A percentile compares a stretch with the other conserved stretches of the same genome.
Conservation (phyloP, 1,139 yeast species). For the Spathaspora sp. region DNA sequence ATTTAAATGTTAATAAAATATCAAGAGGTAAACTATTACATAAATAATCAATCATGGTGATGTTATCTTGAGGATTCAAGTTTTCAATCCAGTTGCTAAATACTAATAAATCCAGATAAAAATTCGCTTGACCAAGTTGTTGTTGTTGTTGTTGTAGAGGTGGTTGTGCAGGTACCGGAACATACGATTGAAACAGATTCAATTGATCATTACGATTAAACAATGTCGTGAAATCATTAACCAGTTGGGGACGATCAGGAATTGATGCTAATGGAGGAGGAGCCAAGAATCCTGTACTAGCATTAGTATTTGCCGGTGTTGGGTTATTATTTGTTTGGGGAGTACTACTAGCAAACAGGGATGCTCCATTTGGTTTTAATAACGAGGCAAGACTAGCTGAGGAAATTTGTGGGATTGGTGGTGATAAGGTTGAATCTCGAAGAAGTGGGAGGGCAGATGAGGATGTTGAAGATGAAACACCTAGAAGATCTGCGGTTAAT, state of each 20-base stretch:
- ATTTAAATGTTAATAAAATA: constrained; percentile 46
- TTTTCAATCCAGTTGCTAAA: constrained; percentile 62
- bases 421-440: constrained; percentile 24
- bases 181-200: constrained; percentile 2
- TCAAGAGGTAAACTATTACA: constrained; percentile 50
- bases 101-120: constrained; percentile 47
- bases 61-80: constrained; percentile 55
- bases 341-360: neutral
- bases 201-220: constrained; percentile 18
- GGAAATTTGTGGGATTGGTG: constrained; percentile 19
- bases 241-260: constrained; percentile 46
- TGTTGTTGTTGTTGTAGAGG: constrained; percentile 16
- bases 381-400: constrained; percentile 10
- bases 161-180: neutral
- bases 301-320: constrained; percentile 7
- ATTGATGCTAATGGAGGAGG: constrained; percentile 24
- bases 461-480: neutral
- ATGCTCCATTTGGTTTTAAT: constrained; percentile 11
- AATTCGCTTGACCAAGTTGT: constrained; percentile 19
- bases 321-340: constrained; percentile 3
- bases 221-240: constrained; percentile 39
- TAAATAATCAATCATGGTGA: constrained; percentile 58
- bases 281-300: constrained; percentile 14
- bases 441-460: constrained; percentile 14
- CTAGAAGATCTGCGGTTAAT: neutral